Base-by-base conservation (phyloP, 192 early-diverging fungal genomes). In the Rhizoclosmatium globosum region DNA sequence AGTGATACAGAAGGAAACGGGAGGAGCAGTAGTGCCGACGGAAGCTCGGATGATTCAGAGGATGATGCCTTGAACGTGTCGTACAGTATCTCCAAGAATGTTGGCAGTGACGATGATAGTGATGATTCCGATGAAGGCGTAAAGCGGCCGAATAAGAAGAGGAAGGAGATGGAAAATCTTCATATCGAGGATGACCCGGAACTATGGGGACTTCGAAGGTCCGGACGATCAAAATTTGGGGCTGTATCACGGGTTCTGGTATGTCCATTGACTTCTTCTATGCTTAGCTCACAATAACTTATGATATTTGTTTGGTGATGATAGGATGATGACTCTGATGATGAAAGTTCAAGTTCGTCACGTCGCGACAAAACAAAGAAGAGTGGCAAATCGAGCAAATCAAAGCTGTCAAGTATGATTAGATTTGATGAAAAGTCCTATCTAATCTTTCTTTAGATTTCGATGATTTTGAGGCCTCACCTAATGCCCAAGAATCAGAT, bases 141-240 rank as follows among this genome's bases (percentile, higher is more conserved):
- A 58, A 11, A 38, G 57, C 62, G 65, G 47, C 48, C 64, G 42
- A 19, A 4, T 11, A 57, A n/a, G 15, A 70, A 70, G 44, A 69
- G 46, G 58, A n/a, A 67, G 23, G 47, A 56, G 57, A 23, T 70
- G 13, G 56, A 68, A 11, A 64, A 68, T 11, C 17, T 70, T 23
- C 17, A 60, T 60, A 19, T 31, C 42, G 77, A 78, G n/a, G 77
- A 78, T 69, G 90, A 93, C 81, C 89, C 92, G 17, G 90, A 92
- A 39, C 76, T 93, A 45, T 92, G 90, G 72, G 89, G 92, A 48
- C 81, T 93, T 7, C 82, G 92, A 65, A 64, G 92, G 68, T 92
- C 91, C 19, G 86, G 85, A 19, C 79, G 92, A 64, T 80, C 80
- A 68, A 83, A 76, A 69, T 31, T 31, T 31, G 81, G 45, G 50